Evolutionary conservation across 2,329 filamentous ascomycete species (phyloP).

Genomic region (Aspergillus luchuensis): DNA sequence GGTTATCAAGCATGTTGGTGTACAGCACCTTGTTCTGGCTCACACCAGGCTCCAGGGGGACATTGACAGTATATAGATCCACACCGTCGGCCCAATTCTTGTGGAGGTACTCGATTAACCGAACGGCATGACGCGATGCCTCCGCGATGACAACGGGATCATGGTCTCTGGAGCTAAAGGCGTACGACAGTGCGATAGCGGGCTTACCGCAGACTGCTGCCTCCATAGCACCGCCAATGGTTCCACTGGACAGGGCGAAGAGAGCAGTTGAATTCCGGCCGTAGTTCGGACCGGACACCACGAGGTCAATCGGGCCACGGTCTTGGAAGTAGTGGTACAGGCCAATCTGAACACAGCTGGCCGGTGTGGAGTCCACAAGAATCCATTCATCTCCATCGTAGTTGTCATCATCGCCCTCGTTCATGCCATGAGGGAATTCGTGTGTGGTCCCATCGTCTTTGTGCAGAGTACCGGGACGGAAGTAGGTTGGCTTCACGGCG

Average conservation of each 20-base stretch:
- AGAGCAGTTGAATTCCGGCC: conserved; percentile 79
- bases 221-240: conserved; percentile 75
- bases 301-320: conserved; percentile 71
- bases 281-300: conserved; percentile 80
- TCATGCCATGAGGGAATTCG: conserved; percentile 54
- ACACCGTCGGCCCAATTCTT: conserved; percentile 72
- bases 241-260: conserved; percentile 76
- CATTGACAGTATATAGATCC: conserved; percentile 89
- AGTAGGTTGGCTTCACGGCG: conserved; percentile 81
- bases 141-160: conserved; percentile 77
- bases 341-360: conserved; percentile 79
- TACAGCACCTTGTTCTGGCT: conserved; percentile 73
- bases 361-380: conserved; percentile 77
- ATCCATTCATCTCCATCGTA: conserved; percentile 73
- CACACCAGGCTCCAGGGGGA: conserved; percentile 78
- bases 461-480: conserved; percentile 65
- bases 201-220: conserved; percentile 69
- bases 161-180: conserved; percentile 84
- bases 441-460: conserved; percentile 69
- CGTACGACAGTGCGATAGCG: conserved; percentile 83
- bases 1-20: conserved; percentile 86
- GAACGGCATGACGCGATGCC: conserved; percentile 72
- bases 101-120: conserved; percentile 76
- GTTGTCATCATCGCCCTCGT: conserved; percentile 55
- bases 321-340: conserved; percentile 77